These are phyloP conservation scores for Fusarium sp. DNA, from an alignment of 2,329 filamentous ascomycete genomes.

Conservation along the genomic window DNA sequence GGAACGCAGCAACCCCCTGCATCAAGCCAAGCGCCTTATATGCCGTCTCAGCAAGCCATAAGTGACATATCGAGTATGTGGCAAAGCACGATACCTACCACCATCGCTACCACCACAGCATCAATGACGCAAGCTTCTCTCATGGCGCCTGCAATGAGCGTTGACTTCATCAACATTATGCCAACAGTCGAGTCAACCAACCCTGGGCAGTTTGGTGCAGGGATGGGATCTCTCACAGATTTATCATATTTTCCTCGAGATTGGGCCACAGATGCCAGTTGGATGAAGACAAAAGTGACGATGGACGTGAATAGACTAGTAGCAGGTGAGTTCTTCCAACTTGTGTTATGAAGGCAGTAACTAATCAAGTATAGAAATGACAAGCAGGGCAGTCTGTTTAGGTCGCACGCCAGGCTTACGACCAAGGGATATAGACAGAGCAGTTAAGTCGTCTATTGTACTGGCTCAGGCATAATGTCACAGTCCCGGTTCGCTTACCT, in stretches of 20 bases:
- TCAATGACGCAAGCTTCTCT: constrained; percentile 8
- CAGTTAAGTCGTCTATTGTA: constrained; percentile 37
- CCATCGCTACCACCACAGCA: constrained; percentile 10
- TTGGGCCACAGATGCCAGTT: constrained; percentile 30
- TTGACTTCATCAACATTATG: constrained; percentile 13
- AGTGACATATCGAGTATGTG: constrained; percentile 11
- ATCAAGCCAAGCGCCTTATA: constrained; percentile 3
- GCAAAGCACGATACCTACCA: constrained; percentile 18
- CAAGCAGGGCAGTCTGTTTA: constrained; percentile 49
- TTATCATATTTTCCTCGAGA: constrained; percentile 18
- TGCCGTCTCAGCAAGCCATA: constrained; percentile 6
- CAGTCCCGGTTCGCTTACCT: background rate
- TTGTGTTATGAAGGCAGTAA: background rate
- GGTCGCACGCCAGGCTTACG: constrained; percentile 52
- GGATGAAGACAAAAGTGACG: constrained; percentile 46
- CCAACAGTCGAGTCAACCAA: background rate
- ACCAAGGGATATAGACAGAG: constrained; percentile 49
- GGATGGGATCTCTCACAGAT: constrained; percentile 17
- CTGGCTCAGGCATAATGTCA: constrained; percentile 1
- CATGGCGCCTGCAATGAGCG: constrained; percentile 1
- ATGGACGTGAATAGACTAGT: constrained; percentile 49
- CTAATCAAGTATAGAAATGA: constrained; percentile 47
- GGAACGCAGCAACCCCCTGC: background rate
- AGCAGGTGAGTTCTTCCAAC: constrained; percentile 41
- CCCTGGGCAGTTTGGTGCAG: constrained; percentile 10